Percentiles rank a stretch among this genome's conserved stretches.
phyloP scores from a whole-genome alignment of 2,329 filamentous ascomycete genomes.

The Claviceps pusilla region DNA sequence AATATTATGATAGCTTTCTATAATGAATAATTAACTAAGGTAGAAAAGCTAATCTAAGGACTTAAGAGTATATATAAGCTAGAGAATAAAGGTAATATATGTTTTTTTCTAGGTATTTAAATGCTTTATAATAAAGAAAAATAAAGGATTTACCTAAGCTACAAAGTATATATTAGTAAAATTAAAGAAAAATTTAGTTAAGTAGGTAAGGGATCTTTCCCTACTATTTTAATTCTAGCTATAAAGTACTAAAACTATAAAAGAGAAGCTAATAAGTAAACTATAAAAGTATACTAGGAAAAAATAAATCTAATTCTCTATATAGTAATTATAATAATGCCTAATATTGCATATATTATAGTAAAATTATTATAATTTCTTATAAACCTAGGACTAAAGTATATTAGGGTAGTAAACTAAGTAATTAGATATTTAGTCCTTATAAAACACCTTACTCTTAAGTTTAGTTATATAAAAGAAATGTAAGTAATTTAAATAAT shows the following conservation, averaged over 20 bases:
- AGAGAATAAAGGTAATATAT: background rate
- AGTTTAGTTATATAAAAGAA: background rate
- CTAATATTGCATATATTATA: background rate
- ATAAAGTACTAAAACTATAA: background rate
- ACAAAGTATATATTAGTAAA: background rate
- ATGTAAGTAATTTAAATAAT: background rate
- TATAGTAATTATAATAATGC: background rate
- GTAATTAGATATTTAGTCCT: background rate
- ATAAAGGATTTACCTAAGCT: background rate
- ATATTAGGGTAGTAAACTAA: background rate
- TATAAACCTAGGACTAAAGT: background rate
- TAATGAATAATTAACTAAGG: background rate
- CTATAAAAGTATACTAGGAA: background rate
- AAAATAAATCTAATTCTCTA: background rate
- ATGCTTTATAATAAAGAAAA: background rate
- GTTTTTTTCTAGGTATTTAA: background rate
- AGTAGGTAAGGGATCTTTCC: background rate
- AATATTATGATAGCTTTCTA: background rate
- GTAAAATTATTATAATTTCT: background rate
- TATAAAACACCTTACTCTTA: background rate
- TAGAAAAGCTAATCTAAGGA: background rate
- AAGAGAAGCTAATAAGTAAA: background rate
- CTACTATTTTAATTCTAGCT: background rate
- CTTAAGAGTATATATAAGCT: background rate
- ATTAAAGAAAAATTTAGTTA: background rate